These are phyloP conservation scores for Mycena citricolor DNA, from an alignment of 1,284 basidiomycete genomes.

Conservation along the genomic window DNA sequence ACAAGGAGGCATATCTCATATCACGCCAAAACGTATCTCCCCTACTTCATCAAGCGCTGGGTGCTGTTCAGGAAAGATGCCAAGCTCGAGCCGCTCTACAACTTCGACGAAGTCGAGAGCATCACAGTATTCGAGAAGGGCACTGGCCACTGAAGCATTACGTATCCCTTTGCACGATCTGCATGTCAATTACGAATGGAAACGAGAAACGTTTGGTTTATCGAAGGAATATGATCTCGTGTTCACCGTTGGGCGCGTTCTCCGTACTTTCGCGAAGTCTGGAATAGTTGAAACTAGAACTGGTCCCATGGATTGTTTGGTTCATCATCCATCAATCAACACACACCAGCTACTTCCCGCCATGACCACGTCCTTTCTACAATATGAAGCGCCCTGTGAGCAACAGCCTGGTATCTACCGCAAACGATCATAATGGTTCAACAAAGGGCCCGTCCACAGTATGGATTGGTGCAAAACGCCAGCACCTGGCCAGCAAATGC, in stretches of 20 bases:
- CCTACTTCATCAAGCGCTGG: conserved; percentile 62
- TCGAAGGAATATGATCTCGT: too few species aligned
- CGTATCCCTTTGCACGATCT: too few species aligned
- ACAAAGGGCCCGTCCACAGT: conserved; percentile 76
- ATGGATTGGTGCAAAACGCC: conserved; percentile 84
- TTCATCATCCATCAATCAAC: conserved; percentile 49
- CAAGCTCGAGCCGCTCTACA: conserved; percentile 46
- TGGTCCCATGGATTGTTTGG: too few species aligned
- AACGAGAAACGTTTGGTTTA: too few species aligned
- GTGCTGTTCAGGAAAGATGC: conserved; percentile 44
- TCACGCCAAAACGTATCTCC: conserved; percentile 53
- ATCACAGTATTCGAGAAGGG: conserved; percentile 42
- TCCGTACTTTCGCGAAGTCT: too few species aligned
- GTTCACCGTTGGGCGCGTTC: too few species aligned
- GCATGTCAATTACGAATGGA: too few species aligned
- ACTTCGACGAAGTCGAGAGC: conserved; percentile 48
- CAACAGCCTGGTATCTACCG: conserved; percentile 1
- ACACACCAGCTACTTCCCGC: neutral
- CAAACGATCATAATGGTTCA: conserved; percentile 18
- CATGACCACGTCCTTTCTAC: conserved; percentile 52
- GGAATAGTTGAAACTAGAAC: too few species aligned
- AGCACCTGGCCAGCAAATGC: conserved; percentile 66
- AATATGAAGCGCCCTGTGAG: conserved; percentile 77
- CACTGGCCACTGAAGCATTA: conserved; percentile 34
- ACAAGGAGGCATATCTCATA: conserved; percentile 54